Base-by-base conservation (phyloP, 2,329 filamentous ascomycete species). In the Ilyonectria mors-panacis region DNA sequence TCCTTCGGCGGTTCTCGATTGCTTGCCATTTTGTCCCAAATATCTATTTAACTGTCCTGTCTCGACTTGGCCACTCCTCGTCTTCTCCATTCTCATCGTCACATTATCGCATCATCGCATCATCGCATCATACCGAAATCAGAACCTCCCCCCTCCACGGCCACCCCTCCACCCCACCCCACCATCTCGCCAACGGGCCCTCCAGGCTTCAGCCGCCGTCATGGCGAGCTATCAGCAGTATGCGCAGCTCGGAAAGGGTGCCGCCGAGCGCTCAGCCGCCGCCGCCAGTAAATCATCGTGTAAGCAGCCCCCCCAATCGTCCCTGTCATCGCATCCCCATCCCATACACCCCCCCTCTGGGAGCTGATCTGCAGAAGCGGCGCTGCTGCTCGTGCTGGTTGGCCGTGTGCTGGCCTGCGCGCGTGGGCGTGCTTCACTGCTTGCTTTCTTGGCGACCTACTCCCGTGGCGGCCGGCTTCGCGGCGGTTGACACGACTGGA, bases 201-300 rank as follows among this genome's bases (percentile, higher is more conserved):
- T 42, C 19, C 39, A 42, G 39, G 15, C 39, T 51, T 42, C 51
- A 54, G 62, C 65, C 60, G 70, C 68, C 59, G 67, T 66, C 48
- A 76, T 76, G 74, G 74, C 73, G 67, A 76, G 73, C 68, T 76
- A 73, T 71, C 73, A 76, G 63, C 71, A 75, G 54, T 73, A 76
- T 56, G 73, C 74, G 44, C 73, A 75, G 67, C 70, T 75, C 65
- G 71, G 71, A 47, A 75, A 76, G 58, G 66, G 68, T 51, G 59
- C 67, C 59, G 69, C 71, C 67, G 56, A 65, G 67, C 67, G 48
- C 71, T 74, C 70, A 72, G 70, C 70, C 67, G 70, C 70, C 67
- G 70, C 70, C 55, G 56, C 60, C 53, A 65, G 63, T n/a, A 70
- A 69, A 51, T 72, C 67, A 50, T 70, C 63, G 58, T 71, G 68